Base-by-base conservation (phyloP, 106 monocot species). In the Dioscorea zingiberensis region DNA sequence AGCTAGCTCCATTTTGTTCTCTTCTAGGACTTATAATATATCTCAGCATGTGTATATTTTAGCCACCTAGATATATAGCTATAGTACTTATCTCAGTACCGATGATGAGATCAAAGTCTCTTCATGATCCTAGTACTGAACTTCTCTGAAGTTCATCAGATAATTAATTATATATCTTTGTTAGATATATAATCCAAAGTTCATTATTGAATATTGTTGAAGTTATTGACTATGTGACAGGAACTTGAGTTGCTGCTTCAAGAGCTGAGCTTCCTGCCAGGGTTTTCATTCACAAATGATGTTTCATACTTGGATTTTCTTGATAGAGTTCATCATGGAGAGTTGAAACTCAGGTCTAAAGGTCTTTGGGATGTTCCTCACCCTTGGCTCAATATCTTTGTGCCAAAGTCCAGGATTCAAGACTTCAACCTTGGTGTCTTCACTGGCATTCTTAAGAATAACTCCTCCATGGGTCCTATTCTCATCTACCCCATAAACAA, bases 401-500 rank as follows among this genome's bases (percentile, higher is more conserved):
- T 87, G 18, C 83, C 86, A 4, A 76, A 47, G 49, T 87, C 86
- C 8, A 57, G 79, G 25, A 73, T 87, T 16, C 32, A 44, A 0
- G 76, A 83, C 13, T 73, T 83, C 19, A 71, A 79, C 44, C n/a
- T 7, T 1, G 73, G 76, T 1, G 83, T 83, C 25, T 82, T 87
- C 67, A 76, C 70, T 28, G 66, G 70, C 19, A 74, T 87, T 54
- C 76, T 82, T 48, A 54, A 27, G 32, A 59, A 71, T 15, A 65
- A 57, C 54, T 18, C 25, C 2, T 59, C 74, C 45, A 61, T 55
- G 55, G 51, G 51, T 19, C 76, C 79, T 1, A 65, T 87, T 10
- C 65, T 87, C 10, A 58, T 87, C 44, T 87, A 83, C 71, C 83
- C 87, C 2, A 47, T 79, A 59, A 77, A 80, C 68, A 74, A 22